These are phyloP conservation scores for Alternaria panax DNA, from an alignment of 2,329 filamentous ascomycete genomes.

Conservation along the genomic window DNA sequence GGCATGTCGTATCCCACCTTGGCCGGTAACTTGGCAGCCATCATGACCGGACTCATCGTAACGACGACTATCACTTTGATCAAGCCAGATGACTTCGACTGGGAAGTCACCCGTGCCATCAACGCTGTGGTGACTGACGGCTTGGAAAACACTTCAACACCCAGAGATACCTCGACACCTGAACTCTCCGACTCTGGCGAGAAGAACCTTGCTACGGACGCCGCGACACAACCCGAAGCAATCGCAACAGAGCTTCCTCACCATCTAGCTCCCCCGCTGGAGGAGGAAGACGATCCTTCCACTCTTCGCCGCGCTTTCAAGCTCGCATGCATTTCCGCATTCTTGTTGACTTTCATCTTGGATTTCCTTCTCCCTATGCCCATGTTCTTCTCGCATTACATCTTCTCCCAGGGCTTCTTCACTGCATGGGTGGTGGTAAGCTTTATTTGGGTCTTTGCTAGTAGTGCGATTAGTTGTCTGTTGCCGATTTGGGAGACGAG, in stretches of 20 bases:
- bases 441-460: constrained; percentile 54
- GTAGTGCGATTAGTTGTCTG: constrained; percentile 50
- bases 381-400: constrained; percentile 53
- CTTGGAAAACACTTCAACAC: constrained; percentile 12
- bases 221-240: constrained; percentile 3
- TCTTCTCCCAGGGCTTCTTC: constrained; percentile 53
- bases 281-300: constrained; percentile 40
- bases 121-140: constrained; percentile 37
- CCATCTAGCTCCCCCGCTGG: constrained; percentile 23
- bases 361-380: constrained; percentile 53
- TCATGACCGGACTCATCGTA: constrained; percentile 45
- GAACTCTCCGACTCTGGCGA: constrained; percentile 17
- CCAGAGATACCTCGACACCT: constrained; percentile 10
- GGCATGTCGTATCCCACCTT: constrained; percentile 51
- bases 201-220: constrained; percentile 12
- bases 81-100: constrained; percentile 50
- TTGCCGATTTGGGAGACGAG: constrained; percentile 55
- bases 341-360: constrained; percentile 50
- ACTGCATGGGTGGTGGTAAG: constrained; percentile 52
- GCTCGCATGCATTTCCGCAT: constrained; percentile 48
- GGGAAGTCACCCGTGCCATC: constrained; percentile 50
- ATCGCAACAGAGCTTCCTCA: constrained; percentile 19
- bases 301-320: constrained; percentile 47
- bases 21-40: constrained; percentile 49
- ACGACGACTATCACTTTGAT: constrained; percentile 46